Evolutionary conservation across 2,329 filamentous ascomycete genomes (phyloP).

Genomic region (Chalaropsis thielavioides): DNA sequence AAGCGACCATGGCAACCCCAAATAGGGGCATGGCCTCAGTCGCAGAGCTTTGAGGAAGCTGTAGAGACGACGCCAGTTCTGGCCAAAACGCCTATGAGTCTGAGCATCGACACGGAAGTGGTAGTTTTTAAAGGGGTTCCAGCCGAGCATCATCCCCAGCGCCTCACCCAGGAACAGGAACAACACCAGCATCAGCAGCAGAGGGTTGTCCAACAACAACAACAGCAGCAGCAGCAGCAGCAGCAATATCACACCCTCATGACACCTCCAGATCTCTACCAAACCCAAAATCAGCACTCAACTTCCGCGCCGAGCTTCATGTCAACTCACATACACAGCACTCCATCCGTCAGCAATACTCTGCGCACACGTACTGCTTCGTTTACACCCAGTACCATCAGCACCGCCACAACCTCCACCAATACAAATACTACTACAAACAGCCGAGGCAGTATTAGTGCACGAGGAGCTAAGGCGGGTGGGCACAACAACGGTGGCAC

Average conservation of each 20-base stretch:
- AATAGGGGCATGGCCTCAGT: neutral
- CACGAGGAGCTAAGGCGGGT: neutral
- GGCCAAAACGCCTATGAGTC: neutral
- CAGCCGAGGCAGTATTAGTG: neutral
- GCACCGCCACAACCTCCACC: neutral
- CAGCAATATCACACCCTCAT: neutral
- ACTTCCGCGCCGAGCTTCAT: constrained; percentile 4
- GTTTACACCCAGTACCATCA: neutral
- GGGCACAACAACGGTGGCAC: neutral
- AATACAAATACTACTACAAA: too few species aligned
- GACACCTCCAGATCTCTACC: constrained; percentile 6
- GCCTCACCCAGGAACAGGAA: neutral
- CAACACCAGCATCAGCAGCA: neutral
- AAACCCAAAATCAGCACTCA: neutral
- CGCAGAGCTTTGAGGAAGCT: neutral
- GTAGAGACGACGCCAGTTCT: neutral
- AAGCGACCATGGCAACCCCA: constrained; percentile 15
- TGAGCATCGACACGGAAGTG: neutral
- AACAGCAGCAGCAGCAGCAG: neutral
- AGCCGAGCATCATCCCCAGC: neutral
- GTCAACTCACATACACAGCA: constrained; percentile 1
- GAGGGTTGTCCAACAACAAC: neutral
- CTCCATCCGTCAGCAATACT: neutral
- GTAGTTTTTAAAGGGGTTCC: neutral
- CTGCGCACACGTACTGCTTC: constrained; percentile 6